phyloP scores from a whole-genome alignment of 257 asterid genomes.

The Rehmannia glutinosa region DNA sequence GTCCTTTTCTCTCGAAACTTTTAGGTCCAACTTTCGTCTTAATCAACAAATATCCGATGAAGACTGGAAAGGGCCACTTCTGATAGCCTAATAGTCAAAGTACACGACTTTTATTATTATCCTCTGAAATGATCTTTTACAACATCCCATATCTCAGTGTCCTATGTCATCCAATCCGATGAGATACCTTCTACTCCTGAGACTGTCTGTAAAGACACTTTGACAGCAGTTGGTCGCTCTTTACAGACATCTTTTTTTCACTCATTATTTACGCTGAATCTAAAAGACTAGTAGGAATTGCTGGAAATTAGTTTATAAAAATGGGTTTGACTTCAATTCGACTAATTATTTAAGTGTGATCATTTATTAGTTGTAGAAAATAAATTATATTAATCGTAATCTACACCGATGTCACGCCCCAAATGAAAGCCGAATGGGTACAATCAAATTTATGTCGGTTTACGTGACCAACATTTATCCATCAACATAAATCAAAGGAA shows the following conservation, averaged over 20 bases:
- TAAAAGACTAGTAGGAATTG: background rate
- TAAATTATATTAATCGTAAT: too few relatives aligned
- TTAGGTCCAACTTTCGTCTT: constrained; percentile 11
- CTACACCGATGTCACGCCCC: too few relatives aligned
- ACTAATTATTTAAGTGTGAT: too few relatives aligned
- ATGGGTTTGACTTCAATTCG: too few relatives aligned
- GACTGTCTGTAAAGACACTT: background rate
- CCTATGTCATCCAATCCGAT: constrained; percentile 26
- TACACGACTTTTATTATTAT: constrained; percentile 18
- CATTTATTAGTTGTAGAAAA: too few relatives aligned
- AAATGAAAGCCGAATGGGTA: too few relatives aligned
- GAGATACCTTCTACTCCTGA: constrained; percentile 13
- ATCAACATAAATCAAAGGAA: too few relatives aligned
- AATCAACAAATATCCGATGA: background rate
- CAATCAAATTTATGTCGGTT: too few relatives aligned
- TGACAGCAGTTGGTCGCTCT: background rate
- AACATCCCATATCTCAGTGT: constrained; percentile 1
- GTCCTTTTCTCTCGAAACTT: constrained; percentile 7
- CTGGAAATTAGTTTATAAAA: too few relatives aligned
- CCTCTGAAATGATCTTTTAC: background rate
- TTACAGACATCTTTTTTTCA: background rate
- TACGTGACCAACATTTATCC: too few relatives aligned
- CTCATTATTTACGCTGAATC: background rate
- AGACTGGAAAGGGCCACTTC: background rate
- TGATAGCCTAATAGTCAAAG: constrained; percentile 10